A percentile compares a stretch with the other conserved stretches of the same genome.
phyloP scores from a whole-genome alignment of 1,284 basidiomycete species.

The Ustilago trichophora region DNA sequence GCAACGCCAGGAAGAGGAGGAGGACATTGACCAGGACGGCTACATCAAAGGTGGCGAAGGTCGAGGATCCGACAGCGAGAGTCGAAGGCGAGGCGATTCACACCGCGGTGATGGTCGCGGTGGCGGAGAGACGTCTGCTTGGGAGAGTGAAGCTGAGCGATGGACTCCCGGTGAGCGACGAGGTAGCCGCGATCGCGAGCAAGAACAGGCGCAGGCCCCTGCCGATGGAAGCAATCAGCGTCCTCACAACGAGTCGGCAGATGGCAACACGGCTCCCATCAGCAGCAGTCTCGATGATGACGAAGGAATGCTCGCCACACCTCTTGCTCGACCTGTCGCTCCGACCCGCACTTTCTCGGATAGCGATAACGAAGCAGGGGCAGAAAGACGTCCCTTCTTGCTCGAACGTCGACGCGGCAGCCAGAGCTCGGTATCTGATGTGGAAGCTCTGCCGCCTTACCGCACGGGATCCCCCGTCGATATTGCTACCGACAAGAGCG shows the following conservation, averaged over 20 bases:
- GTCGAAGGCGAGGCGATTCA: conserved; percentile 22
- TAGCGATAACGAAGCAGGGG: conserved; percentile 23
- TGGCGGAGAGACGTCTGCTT: conserved; percentile 42
- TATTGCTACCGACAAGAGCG: conserved; percentile 18
- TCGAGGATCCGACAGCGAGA: conserved; percentile 45
- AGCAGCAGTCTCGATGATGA: conserved; percentile 43
- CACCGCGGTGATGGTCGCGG: conserved; percentile 23
- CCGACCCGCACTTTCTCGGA: conserved; percentile 11
- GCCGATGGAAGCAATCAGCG: conserved; percentile 14
- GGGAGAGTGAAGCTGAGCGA: conserved; percentile 53
- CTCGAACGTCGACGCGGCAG: conserved; percentile 37
- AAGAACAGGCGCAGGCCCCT: conserved; percentile 1
- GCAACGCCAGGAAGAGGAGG: conserved; percentile 53
- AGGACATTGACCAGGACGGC: conserved; percentile 62
- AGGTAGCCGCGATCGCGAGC: no score
- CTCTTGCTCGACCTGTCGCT: conserved; percentile 27
- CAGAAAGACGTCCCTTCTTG: conserved; percentile 22
- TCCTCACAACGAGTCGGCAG: conserved; percentile 11
- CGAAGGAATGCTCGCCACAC: conserved; percentile 41
- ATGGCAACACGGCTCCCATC: conserved; percentile 16
- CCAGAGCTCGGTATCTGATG: conserved; percentile 40
- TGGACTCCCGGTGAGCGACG: conserved; percentile 24
- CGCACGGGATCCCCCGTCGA: conserved; percentile 21
- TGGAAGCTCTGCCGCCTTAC: conserved; percentile 25
- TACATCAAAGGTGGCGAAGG: conserved; percentile 63